A percentile compares a stretch with the other conserved stretches of the same genome.
phyloP scores from a whole-genome alignment of 2,329 filamentous ascomycete genomes.

The Didymella exigua region DNA sequence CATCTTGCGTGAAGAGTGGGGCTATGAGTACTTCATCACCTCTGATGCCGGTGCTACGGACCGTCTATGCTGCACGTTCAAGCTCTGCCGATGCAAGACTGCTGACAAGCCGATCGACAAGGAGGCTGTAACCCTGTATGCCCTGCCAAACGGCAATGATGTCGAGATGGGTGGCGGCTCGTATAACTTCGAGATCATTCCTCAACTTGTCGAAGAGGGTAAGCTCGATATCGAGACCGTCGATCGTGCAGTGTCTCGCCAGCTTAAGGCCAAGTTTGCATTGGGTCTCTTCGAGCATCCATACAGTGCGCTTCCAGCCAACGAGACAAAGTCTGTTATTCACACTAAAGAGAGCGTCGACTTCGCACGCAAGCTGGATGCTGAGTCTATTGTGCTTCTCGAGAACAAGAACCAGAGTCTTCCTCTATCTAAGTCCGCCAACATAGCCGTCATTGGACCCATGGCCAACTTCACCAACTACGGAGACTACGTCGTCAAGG shows the following conservation, averaged over 20 bases:
- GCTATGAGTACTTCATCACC: conserved; percentile 71
- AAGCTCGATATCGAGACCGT: conserved; percentile 65
- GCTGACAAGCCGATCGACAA: conserved; percentile 62
- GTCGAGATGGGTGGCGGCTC: conserved; percentile 79
- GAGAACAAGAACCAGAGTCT: conserved; percentile 72
- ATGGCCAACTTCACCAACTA: conserved; percentile 68
- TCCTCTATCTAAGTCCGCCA: conserved; percentile 69
- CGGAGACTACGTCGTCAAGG: conserved; percentile 74
- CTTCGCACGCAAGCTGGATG: conserved; percentile 68
- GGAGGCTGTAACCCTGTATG: conserved; percentile 66
- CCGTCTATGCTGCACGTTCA: conserved; percentile 67
- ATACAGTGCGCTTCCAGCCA: conserved; percentile 63
- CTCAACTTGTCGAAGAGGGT: conserved; percentile 66
- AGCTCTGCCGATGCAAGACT: conserved; percentile 61
- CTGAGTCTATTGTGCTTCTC: conserved; percentile 73
- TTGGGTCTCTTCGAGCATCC: conserved; percentile 75
- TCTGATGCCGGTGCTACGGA: conserved; percentile 74
- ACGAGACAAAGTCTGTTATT: conserved; percentile 63
- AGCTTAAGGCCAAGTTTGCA: conserved; percentile 71
- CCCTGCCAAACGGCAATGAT: conserved; percentile 72
- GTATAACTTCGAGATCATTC: conserved; percentile 70
- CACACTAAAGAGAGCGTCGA: conserved; percentile 65
- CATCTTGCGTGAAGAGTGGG: conserved; percentile 74
- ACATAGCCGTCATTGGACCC: conserved; percentile 74
- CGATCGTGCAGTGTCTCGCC: conserved; percentile 69